Evolutionary conservation across 1,284 basidiomycete species (phyloP), one percentile per base, ranked within the genome.

Genomic region (Lentinula novae-zelandiae): DNA sequence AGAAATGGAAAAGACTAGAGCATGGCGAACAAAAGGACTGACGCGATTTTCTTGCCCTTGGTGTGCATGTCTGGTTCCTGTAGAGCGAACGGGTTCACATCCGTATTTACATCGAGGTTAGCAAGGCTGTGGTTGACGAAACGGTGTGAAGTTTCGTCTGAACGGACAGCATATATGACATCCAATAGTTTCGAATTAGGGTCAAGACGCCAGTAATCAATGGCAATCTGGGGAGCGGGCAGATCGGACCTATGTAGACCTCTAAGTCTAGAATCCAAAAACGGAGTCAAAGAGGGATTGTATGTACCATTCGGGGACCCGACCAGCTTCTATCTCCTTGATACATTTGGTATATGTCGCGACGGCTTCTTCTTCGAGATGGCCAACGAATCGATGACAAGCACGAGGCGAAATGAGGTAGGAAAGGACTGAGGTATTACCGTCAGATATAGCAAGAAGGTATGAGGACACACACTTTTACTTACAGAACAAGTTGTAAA

Each of bases 351-450:
- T 92, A 73, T 93, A 96, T 22, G 95, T 97, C 51, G 88, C 64
- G 5, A 96, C 93, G 3, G 96, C 96, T 74, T 98, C 95, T 76
- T 98, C 96, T 70, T 98, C 96, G 8, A 99, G 80, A 69, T 93
- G 70, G 33, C 77, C 96, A 51, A 98, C 96, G 72, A 98, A 98
- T 36, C 96, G 91, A 75, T 98, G 96, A 64, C 92, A 94, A 0
- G 86, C 83, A 60, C 81, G 80, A 0, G 96, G 96, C 0, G 92
- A 90, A 53, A 96, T 66, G 60, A 96, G 72, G 72, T 96, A 97
- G 27, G 87, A 83, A 36, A 95, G 71, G 82, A 92, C 89, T 91
- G 53, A 15, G 53, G 53, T 22, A 13, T 12, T 1, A n/a, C 8
- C 1, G n/a, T 53, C 53, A 60, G 62, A 58, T 58, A 68, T 8